Percentiles rank a stretch among this genome's conserved stretches.
Conservation (phyloP, 192 early-diverging fungal species). For the Phycomyces blakesleeanus region DNA sequence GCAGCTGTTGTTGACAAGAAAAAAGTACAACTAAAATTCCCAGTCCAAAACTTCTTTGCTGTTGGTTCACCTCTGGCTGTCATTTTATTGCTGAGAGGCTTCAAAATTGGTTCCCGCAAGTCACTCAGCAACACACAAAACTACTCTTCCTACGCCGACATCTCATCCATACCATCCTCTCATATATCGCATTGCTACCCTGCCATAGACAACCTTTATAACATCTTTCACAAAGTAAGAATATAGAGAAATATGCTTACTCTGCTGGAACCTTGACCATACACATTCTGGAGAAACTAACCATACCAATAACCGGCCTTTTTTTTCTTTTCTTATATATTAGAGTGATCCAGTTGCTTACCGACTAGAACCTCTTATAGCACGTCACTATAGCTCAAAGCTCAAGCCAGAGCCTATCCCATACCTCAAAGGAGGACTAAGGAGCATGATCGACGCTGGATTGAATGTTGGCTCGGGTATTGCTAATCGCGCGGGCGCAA, state of each 20-base stretch:
- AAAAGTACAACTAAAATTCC: constrained; percentile 18
- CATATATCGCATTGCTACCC: constrained; percentile 51
- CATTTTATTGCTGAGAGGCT: constrained; percentile 72
- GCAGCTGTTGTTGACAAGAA: constrained; percentile 16
- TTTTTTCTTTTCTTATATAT: not conserved
- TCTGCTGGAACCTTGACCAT: constrained; percentile 14
- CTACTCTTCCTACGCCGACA: constrained; percentile 7
- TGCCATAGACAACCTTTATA: constrained; percentile 69
- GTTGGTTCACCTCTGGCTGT: constrained; percentile 83
- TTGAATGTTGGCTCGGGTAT: constrained; percentile 66
- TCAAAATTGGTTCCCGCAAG: constrained; percentile 54
- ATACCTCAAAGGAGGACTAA: constrained; percentile 82
- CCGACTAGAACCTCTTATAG: constrained; percentile 68
- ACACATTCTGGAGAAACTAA: not conserved
- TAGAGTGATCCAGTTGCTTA: constrained; percentile 67
- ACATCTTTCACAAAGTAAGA: constrained; percentile 70
- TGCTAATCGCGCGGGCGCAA: constrained; percentile 60
- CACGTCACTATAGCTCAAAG: constrained; percentile 47
- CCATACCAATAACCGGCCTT: no score
- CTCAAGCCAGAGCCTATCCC: constrained; percentile 70
- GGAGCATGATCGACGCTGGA: constrained; percentile 61
- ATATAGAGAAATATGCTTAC: no score
- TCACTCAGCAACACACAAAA: constrained; percentile 16
- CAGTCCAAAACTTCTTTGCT: constrained; percentile 73
- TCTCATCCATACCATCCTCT: constrained; percentile 28